Base-by-base conservation (phyloP, 179 eudicot genomes). In the Patellifolia procumbens region DNA sequence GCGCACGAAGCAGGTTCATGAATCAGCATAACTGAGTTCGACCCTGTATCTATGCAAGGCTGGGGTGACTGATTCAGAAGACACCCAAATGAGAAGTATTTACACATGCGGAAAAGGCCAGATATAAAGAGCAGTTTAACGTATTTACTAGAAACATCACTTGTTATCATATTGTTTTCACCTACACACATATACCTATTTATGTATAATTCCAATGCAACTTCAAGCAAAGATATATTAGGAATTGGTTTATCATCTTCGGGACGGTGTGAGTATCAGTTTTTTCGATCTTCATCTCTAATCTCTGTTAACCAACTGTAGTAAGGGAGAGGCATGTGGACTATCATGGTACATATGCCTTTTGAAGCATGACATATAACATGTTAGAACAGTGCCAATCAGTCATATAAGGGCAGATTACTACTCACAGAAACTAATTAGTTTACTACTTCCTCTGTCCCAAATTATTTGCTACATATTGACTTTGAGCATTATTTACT, bases 41-140 rank as follows among this genome's bases (percentile, higher is more conserved):
- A 52, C 61, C 65, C 77, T n/a, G 64, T 77, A 46, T 75, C 79
- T 34, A 68, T 75, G 37, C 66, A 52, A 26, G 72, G 45, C 74
- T 71, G 75, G 76, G 81, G 76, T 51, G 81, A 48, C 86, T 77
- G 77, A 68, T 51, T 52, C 17, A 49, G 28, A 75, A 46, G 6
- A 52, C 24, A 67, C 1, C 31, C 28, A 37, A 45, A 5, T 17
- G 17, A 52, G 26, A 60, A 42, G 37, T 34, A 8, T 3, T 35
- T 37, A 34, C 12, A 35, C 12, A 28, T 24, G 2, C 16, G 32
- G 32, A 7, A 58, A 46, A 34, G 32, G 43, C n/a, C 5, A 55
- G 28, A 55, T 55, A 55, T 26, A 55, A 7, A 55, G 32, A 17
- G 62, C 4, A 5, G 39, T 31, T 12, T 34, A 16, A 62, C 5